Base-by-base conservation (phyloP, 2,329 filamentous ascomycete genomes). In the Colletotrichum tropicicola region DNA sequence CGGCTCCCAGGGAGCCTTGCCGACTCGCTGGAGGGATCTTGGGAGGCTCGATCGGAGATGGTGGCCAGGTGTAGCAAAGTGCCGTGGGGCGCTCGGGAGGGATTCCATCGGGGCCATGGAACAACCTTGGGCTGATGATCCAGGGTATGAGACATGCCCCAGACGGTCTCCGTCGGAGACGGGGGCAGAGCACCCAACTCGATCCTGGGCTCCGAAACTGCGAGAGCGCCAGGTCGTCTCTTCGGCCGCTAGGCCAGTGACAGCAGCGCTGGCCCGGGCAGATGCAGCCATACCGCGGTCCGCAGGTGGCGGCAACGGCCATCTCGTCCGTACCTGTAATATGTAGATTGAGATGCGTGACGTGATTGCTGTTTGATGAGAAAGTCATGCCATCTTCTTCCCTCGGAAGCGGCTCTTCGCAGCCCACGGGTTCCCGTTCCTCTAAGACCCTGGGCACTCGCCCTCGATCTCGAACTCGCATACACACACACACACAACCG, bases 111-210 rank as follows among this genome's bases (percentile, higher is more conserved):
- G 37, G 30, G 32, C 32, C 32, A 48, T 35, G 48, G 60, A 43
- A 21, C 21, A 39, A 39, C 56, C 51, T 28, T 54, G 61, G 27
- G 56, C 60, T 62, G 44, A 65, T 48, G 27, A 45, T 49, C 53
- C 43, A 25, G 64, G 60, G 59, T 66, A 23, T 75, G 73, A 75
- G 72, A 75, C 73, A 68, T 45, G 63, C 63, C 65, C 72, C 72
- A 70, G 72, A 74, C 73, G 65, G 60, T 60, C 66, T 54, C 67
- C 70, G 73, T 75, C 68, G 70, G 72, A 71, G 69, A 51, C 52
- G 52, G 47, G 59, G 54, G 53, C 39, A 41, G 35, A 28, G 17
- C 45, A 32, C 45, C 57, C 47, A 63, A 41, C 55, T 60, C 61
- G 58, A 47, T 39, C 23, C 39, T 57, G 47, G 35, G 59, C 59